Evolutionary conservation across 257 asterid genomes (phyloP).

Genomic region (Coffea eugenioides): DNA sequence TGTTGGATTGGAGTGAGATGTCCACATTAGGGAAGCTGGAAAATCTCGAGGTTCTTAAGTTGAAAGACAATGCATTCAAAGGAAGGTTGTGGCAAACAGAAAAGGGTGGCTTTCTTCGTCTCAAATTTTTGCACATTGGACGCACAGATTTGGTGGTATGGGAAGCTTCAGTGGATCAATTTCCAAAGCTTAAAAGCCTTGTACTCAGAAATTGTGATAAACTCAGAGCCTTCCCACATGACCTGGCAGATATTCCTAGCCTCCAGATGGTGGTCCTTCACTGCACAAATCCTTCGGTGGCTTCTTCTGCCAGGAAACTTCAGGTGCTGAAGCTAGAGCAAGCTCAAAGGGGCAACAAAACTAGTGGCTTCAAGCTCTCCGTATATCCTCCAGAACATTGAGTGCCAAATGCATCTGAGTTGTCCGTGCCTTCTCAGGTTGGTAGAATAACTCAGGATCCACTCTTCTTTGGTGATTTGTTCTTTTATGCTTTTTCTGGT

Average conservation of each 20-base stretch:
- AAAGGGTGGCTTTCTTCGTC: slow-evolving; percentile 14
- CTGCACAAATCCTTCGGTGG: slow-evolving; percentile 14
- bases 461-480: neutral
- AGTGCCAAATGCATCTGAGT: neutral
- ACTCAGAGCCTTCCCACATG: slow-evolving; percentile 17
- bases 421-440: slow-evolving; percentile 2
- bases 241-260: slow-evolving; percentile 16
- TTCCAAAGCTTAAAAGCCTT: slow-evolving; percentile 20
- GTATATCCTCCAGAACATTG: slow-evolving; percentile 27
- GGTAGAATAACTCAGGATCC: neutral
- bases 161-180: slow-evolving; percentile 17
- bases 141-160: slow-evolving; percentile 11
- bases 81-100: slow-evolving; percentile 16
- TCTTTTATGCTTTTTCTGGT: no score
- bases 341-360: neutral
- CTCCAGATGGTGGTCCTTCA: slow-evolving; percentile 18
- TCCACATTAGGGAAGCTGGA: neutral
- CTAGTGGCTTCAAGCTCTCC: slow-evolving; percentile 13
- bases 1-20: neutral
- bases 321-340: neutral
- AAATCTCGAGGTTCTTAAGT: slow-evolving; percentile 19
- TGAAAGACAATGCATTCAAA: slow-evolving; percentile 15
- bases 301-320: slow-evolving; percentile 21
- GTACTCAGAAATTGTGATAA: slow-evolving; percentile 14
- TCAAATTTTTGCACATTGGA: slow-evolving; percentile 16